A percentile compares a stretch with the other conserved stretches of the same genome.
phyloP scores from a whole-genome alignment of 805 yeast species.

The Kodamaea jinghongensis region DNA sequence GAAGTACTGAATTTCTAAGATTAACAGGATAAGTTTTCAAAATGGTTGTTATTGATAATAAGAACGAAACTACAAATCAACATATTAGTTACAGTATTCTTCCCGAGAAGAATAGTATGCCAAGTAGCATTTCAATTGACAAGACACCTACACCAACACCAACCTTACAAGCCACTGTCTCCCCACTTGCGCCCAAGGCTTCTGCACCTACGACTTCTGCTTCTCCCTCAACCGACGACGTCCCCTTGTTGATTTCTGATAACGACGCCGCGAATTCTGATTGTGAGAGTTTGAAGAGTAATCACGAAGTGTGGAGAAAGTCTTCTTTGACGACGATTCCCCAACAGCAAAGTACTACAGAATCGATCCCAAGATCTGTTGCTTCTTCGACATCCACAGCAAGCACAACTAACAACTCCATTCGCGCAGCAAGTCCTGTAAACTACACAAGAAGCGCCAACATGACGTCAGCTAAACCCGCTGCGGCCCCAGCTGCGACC shows the following conservation, averaged over 20 bases:
- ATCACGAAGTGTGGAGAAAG: slow-evolving; percentile 2
- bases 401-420: too few relatives aligned
- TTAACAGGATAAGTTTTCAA: background rate
- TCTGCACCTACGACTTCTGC: slow-evolving; percentile 3
- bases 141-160: too few relatives aligned
- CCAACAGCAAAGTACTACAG: background rate
- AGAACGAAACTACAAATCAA: slow-evolving; percentile 1
- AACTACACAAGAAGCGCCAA: too few relatives aligned
- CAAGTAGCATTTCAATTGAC: too few relatives aligned
- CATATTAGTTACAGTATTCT: slow-evolving; percentile 3
- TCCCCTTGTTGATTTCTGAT: slow-evolving; percentile 34
- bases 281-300: slow-evolving; percentile 19
- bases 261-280: slow-evolving; percentile 26
- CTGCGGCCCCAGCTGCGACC: too few relatives aligned
- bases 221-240: slow-evolving; percentile 17
- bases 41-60: slow-evolving; percentile 5
- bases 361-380: background rate
- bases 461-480: too few relatives aligned
- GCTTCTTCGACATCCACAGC: too few relatives aligned
- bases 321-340: background rate
- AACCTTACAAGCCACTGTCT: too few relatives aligned
- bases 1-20: slow-evolving; percentile 6
- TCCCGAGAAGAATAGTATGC: slow-evolving; percentile 5
- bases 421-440: too few relatives aligned
- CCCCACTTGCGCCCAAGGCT: background rate